Percentiles rank a stretch among this genome's conserved stretches.
These are phyloP conservation scores for Trichoderma semiorbis DNA, from an alignment of 2,329 filamentous ascomycete species.

Conservation along the genomic window DNA sequence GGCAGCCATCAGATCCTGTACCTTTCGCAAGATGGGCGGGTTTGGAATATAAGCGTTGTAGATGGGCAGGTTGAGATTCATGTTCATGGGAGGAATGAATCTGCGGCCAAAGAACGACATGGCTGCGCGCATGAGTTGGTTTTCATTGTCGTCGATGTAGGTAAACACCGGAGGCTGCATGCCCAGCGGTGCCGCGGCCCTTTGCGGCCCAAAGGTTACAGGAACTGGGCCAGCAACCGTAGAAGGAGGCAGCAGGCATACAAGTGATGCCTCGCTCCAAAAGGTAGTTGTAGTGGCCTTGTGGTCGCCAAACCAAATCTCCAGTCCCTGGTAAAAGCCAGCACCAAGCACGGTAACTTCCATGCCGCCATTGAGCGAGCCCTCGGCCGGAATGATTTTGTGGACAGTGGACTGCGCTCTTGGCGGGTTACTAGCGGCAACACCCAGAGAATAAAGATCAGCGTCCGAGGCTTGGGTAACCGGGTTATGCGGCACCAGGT, in stretches of 20 bases:
- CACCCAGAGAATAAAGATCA: slow-evolving; percentile 49
- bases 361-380: slow-evolving; percentile 76
- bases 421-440: slow-evolving; percentile 45
- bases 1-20: slow-evolving; percentile 70
- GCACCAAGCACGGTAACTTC: slow-evolving; percentile 83
- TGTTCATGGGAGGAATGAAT: background rate
- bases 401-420: slow-evolving; percentile 60
- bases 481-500: slow-evolving; percentile 41
- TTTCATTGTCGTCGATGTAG: slow-evolving; percentile 69
- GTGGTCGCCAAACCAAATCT: slow-evolving; percentile 76
- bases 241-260: slow-evolving; percentile 73
- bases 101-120: slow-evolving; percentile 60
- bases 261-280: slow-evolving; percentile 76
- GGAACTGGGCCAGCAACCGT: slow-evolving; percentile 63
- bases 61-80: slow-evolving; percentile 49
- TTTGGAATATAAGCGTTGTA: slow-evolving; percentile 66
- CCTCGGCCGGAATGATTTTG: slow-evolving; percentile 79
- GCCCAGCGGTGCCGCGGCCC: slow-evolving; percentile 32
- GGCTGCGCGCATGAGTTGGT: slow-evolving; percentile 65
- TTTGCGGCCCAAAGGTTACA: slow-evolving; percentile 63
- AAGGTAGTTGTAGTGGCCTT: slow-evolving; percentile 69
- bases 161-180: slow-evolving; percentile 58
- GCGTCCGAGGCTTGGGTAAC: slow-evolving; percentile 47
- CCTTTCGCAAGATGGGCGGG: slow-evolving; percentile 64
- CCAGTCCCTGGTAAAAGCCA: slow-evolving; percentile 70